These are phyloP conservation scores for Phytopythium oedochilum DNA, from an alignment of 352 stramenopile species.

Conservation along the genomic window DNA sequence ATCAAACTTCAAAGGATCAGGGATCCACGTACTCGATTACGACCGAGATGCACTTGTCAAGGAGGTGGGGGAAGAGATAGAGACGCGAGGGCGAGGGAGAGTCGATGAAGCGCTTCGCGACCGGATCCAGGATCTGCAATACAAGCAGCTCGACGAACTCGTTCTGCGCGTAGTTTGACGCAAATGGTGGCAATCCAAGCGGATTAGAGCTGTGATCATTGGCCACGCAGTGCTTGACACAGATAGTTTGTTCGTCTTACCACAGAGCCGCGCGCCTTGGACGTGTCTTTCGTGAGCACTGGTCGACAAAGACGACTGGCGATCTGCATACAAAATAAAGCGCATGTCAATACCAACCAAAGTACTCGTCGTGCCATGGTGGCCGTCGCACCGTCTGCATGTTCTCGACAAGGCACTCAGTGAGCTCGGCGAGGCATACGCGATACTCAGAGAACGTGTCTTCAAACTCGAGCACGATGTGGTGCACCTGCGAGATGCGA, in stretches of 20 bases:
- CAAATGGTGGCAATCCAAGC: background rate
- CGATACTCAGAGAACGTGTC: conserved; percentile 42
- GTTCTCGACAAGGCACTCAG: conserved; percentile 47
- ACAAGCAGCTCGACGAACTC: conserved; percentile 51
- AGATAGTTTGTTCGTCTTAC: conserved; percentile 7
- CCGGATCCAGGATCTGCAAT: conserved; percentile 38
- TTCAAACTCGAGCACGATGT: conserved; percentile 52
- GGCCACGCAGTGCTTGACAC: background rate
- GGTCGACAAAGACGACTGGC: conserved; percentile 27
- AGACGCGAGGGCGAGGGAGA: conserved; percentile 31
- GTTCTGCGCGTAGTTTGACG: conserved; percentile 14
- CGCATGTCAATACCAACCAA: background rate
- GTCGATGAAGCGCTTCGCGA: conserved; percentile 33
- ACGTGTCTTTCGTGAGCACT: conserved; percentile 12
- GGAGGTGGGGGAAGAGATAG: conserved; percentile 42
- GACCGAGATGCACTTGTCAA: conserved; percentile 56
- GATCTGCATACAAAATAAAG: conserved; percentile 11
- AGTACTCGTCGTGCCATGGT: background rate
- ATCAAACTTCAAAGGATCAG: too few relatives aligned
- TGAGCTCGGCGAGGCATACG: conserved; percentile 44
- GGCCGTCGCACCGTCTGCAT: conserved; percentile 22
- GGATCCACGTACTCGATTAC: conserved; percentile 35
- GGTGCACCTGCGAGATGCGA: conserved; percentile 37
- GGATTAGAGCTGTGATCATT: background rate
- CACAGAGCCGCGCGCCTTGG: conserved; percentile 17